Percentiles rank a stretch among this genome's conserved stretches.
Evolutionary conservation across 2,329 filamentous ascomycete genomes (phyloP).

Genomic region (Scedosporium aurantiacum): DNA sequence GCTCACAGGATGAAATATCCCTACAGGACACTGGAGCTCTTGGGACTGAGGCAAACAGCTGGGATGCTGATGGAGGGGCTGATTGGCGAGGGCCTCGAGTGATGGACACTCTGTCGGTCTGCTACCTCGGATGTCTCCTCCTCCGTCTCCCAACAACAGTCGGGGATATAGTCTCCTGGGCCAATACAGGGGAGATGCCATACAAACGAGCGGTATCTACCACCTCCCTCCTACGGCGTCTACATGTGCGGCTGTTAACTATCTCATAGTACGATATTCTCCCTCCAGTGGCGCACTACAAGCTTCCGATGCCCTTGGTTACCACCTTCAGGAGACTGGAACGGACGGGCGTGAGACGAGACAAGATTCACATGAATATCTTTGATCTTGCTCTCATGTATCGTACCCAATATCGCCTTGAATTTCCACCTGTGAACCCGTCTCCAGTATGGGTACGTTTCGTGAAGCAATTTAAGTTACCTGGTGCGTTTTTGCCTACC

Average conservation of each 20-base stretch:
- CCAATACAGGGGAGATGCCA: constrained; percentile 53
- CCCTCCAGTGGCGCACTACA: constrained; percentile 27
- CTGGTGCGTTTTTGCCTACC: constrained; percentile 38
- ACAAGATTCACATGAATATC: not conserved
- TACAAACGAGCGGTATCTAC: constrained; percentile 55
- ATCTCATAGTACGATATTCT: constrained; percentile 38
- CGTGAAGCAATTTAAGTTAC: constrained; percentile 61
- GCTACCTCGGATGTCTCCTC: constrained; percentile 68
- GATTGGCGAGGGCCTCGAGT: constrained; percentile 52
- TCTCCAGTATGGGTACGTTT: constrained; percentile 58
- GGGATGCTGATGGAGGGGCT: constrained; percentile 32
- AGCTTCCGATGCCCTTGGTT: not conserved
- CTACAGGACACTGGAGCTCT: constrained; percentile 14
- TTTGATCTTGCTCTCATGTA: constrained; percentile 49
- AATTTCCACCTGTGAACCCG: constrained; percentile 62
- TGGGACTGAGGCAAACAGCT: constrained; percentile 24
- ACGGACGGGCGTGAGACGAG: not conserved
- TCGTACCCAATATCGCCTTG: constrained; percentile 55
- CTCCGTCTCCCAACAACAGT: constrained; percentile 67
- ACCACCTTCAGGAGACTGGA: not conserved
- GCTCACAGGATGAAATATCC: not conserved
- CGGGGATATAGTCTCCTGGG: constrained; percentile 62
- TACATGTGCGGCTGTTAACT: not conserved
- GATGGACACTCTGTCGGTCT: constrained; percentile 64
- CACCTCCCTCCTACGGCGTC: not conserved